These are phyloP conservation scores for Pulveroboletus sp. DNA, from an alignment of 768 basidiomycete genomes.

Conservation along the genomic window DNA sequence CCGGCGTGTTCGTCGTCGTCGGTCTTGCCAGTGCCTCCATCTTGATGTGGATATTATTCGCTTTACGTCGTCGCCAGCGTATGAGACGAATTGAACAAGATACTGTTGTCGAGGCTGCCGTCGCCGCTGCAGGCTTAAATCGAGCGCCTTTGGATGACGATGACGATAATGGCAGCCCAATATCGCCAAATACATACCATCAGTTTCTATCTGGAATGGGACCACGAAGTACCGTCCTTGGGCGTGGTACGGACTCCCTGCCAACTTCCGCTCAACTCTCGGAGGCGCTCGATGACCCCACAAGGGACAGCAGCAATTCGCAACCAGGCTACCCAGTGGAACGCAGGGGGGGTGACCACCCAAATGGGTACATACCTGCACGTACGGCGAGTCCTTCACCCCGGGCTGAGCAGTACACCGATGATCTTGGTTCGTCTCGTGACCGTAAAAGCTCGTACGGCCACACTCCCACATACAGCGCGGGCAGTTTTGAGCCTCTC, in stretches of 20 bases:
- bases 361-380: conserved; percentile 42
- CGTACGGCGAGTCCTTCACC: conserved; percentile 47
- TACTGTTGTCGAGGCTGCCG: conserved; percentile 62
- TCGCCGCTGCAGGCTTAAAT: conserved; percentile 67
- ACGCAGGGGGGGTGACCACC: conserved; percentile 11
- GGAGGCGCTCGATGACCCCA: conserved; percentile 18
- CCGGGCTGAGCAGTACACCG: conserved; percentile 14
- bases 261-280: conserved; percentile 34
- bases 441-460: conserved; percentile 32
- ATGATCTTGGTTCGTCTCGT: conserved; percentile 26
- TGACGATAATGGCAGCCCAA: conserved; percentile 39
- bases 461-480: conserved; percentile 47
- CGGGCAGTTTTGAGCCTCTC: conserved; percentile 58
- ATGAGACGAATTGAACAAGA: conserved; percentile 63
- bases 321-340: conserved; percentile 41
- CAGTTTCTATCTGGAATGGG: conserved; percentile 34
- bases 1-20: conserved; percentile 86
- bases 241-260: conserved; percentile 15
- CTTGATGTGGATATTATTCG: conserved; percentile 66
- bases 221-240: conserved; percentile 32
- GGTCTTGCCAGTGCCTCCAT: conserved; percentile 74
- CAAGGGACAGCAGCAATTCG: conserved; percentile 41
- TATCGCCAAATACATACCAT: conserved; percentile 15
- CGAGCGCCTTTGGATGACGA: conserved; percentile 66
- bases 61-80: conserved; percentile 59